These are phyloP conservation scores for Agrocybe chaxingu DNA, from an alignment of 768 basidiomycete species.

Conservation along the genomic window DNA sequence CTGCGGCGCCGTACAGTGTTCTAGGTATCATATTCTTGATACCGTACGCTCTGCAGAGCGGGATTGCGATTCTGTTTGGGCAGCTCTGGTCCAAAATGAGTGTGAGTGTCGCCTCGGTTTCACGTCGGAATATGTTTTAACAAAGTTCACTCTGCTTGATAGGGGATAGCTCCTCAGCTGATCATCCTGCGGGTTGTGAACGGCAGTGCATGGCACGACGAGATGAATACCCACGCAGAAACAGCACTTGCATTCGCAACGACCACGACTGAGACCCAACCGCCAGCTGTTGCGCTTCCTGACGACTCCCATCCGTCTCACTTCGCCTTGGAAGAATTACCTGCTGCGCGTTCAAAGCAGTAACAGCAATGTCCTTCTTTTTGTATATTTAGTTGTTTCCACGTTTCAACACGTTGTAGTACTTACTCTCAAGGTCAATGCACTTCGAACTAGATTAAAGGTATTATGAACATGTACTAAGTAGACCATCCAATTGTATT, in stretches of 20 bases:
- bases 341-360: too few relatives aligned
- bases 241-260: conserved; percentile 1
- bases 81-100: conserved; percentile 39
- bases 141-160: background rate
- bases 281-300: background rate
- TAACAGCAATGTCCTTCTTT: too few relatives aligned
- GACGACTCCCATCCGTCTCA: background rate
- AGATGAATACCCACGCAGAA: background rate
- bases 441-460: too few relatives aligned
- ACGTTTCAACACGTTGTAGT: too few relatives aligned
- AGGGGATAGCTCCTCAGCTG: conserved; percentile 5
- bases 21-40: conserved; percentile 33
- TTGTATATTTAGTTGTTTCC: too few relatives aligned
- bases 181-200: conserved; percentile 4
- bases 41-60: conserved; percentile 29
- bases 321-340: background rate
- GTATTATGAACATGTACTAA: too few relatives aligned
- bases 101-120: conserved; percentile 17
- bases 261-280: background rate
- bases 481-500: too few relatives aligned
- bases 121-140: background rate
- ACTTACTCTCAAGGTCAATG: too few relatives aligned
- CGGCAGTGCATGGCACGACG: conserved; percentile 2
- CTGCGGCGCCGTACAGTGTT: conserved; percentile 34
- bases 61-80: conserved; percentile 29